phyloP scores from a whole-genome alignment of 1,284 basidiomycete genomes.

The Meripilus lineatus region DNA sequence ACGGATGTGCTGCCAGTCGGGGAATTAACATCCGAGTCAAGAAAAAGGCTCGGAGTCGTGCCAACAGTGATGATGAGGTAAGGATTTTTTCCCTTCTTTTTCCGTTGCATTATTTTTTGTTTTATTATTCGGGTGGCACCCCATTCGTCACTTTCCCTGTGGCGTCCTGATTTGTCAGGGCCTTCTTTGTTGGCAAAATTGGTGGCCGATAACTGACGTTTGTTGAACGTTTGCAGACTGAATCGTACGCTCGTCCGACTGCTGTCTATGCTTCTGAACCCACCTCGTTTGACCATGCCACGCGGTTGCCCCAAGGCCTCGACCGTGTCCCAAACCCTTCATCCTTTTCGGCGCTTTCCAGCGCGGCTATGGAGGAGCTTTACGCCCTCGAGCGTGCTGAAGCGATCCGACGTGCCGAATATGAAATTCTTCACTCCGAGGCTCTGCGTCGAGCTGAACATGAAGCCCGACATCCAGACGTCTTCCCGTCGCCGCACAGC shows the following conservation, averaged over 20 bases:
- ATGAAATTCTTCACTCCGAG: conserved; percentile 76
- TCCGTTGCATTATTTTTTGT: too few relatives aligned
- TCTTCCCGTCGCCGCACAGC: conserved; percentile 39
- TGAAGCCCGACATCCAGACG: conserved; percentile 57
- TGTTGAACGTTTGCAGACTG: conserved; percentile 38
- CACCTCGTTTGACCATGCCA: conserved; percentile 31
- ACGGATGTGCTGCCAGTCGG: conserved; percentile 14
- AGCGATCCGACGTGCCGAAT: conserved; percentile 78
- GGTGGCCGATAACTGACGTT: too few relatives aligned
- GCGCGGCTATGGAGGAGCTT: conserved; percentile 81
- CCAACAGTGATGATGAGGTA: conserved; percentile 78
- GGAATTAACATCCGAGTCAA: conserved; percentile 30
- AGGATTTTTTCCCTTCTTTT: too few relatives aligned
- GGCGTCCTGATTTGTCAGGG: too few relatives aligned
- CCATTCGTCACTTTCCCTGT: too few relatives aligned
- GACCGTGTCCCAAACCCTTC: conserved; percentile 34
- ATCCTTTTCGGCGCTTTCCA: conserved; percentile 72
- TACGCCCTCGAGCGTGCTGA: conserved; percentile 84
- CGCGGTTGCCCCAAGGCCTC: conserved; percentile 19
- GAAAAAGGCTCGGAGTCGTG: conserved; percentile 74
- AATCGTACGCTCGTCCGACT: conserved; percentile 69
- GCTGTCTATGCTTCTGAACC: conserved; percentile 44
- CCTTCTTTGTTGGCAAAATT: too few relatives aligned
- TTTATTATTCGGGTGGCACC: too few relatives aligned
- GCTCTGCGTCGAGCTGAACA: conserved; percentile 78